Conservation (phyloP, 2,329 filamentous ascomycete species). For the Aspergillus sp. region DNA sequence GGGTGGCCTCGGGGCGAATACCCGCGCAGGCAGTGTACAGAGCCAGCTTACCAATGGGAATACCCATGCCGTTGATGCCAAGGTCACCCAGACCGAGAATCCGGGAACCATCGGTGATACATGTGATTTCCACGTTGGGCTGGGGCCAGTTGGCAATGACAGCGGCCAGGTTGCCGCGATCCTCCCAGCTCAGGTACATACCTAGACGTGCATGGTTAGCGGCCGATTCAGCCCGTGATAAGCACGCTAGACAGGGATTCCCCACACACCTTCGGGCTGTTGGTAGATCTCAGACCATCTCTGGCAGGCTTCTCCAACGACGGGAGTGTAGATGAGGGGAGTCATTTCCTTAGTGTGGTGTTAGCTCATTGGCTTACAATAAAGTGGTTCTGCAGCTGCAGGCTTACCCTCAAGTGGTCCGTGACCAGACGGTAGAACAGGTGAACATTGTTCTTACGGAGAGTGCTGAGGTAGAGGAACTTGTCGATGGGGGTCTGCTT, state of each 20-base stretch:
- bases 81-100: conserved; percentile 90
- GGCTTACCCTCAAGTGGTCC: conserved; percentile 48
- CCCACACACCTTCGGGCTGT: conserved; percentile 72
- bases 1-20: conserved; percentile 74
- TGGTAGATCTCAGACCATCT: conserved; percentile 96
- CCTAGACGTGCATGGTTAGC: conserved; percentile 42
- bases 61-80: conserved; percentile 95
- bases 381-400: background rate
- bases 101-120: conserved; percentile 93
- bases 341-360: conserved; percentile 45
- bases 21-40: conserved; percentile 95
- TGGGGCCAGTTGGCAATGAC: conserved; percentile 95
- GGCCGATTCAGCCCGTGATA: conserved; percentile 27
- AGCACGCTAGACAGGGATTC: conserved; percentile 9
- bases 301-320: conserved; percentile 88
- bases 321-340: conserved; percentile 54
- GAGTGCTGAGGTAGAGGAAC: conserved; percentile 52
- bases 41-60: conserved; percentile 93
- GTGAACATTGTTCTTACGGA: conserved; percentile 55
- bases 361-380: conserved; percentile 18
- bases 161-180: conserved; percentile 83
- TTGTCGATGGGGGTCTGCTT: conserved; percentile 53
- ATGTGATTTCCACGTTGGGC: conserved; percentile 86
- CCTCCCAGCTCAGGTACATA: conserved; percentile 93
- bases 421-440: conserved; percentile 55